A percentile compares a stretch with the other conserved stretches of the same genome.
Evolutionary conservation across 352 stramenopile genomes (phyloP).

Genomic region (Pythium oligandrum): DNA sequence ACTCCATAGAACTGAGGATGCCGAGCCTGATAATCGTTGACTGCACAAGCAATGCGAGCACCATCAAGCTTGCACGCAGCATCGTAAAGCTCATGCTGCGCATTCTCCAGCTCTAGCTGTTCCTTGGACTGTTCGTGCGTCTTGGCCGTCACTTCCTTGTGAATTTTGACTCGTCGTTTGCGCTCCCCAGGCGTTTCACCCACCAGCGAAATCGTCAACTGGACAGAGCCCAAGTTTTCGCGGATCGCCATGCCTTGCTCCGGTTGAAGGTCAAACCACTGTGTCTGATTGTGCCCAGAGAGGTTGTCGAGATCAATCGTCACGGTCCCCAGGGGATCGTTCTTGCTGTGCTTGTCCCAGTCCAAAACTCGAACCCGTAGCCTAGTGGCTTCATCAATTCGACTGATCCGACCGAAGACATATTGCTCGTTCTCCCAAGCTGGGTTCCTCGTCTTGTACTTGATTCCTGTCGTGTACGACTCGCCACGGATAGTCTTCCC

Average conservation of each 20-base stretch:
- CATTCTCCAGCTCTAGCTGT: conserved; percentile 64
- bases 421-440: conserved; percentile 56
- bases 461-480: conserved; percentile 36
- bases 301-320: conserved; percentile 44
- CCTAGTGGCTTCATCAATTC: conserved; percentile 50
- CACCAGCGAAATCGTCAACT: conserved; percentile 46
- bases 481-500: conserved; percentile 45
- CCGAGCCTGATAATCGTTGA: conserved; percentile 50
- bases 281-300: conserved; percentile 36
- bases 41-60: conserved; percentile 55
- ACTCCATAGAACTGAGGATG: conserved; percentile 76
- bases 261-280: conserved; percentile 45
- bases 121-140: conserved; percentile 54
- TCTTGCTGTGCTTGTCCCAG: conserved; percentile 43
- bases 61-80: conserved; percentile 67
- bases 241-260: conserved; percentile 38
- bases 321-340: conserved; percentile 48
- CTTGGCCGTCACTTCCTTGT: conserved; percentile 51
- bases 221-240: conserved; percentile 46
- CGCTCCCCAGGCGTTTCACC: conserved; percentile 60
- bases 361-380: conserved; percentile 53
- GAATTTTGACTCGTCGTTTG: conserved; percentile 39
- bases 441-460: conserved; percentile 55
- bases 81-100: conserved; percentile 54
- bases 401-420: conserved; percentile 53